Base-by-base conservation (phyloP, 2,329 filamentous ascomycete species). In the Sphaerulina populicola region DNA sequence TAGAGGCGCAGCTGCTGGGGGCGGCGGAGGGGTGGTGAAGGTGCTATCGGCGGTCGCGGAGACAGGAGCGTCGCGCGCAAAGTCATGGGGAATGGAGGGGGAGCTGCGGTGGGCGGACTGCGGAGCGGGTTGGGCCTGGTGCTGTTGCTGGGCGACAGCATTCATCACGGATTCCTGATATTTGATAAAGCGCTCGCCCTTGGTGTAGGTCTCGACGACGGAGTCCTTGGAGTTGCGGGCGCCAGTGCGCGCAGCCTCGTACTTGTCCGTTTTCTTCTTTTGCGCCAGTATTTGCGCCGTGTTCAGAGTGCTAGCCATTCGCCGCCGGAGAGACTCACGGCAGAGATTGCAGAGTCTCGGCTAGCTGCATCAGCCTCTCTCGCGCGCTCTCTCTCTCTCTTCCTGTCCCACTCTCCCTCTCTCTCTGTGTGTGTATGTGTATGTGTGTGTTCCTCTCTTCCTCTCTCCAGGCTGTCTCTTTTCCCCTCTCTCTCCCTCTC, bases 1-100 rank as follows among this genome's bases (percentile, higher is more conserved):
- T 63, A 72, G 66, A 54, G 72, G 65, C 36, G 73, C 68, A 72
- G 57, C 47, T 63, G 69, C 59, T 65, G 70, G 66, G 66, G 73
- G 64, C 55, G 66, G 62, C 52, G 71, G 61, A 27, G 63, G 60
- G 7, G 61, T 58, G 18, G 57, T 56, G 37, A 61, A 55, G 11
- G 60, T 63, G 56, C 57, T 65, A 65, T 63, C 62, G 21, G 47
- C 21, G n/a, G 5, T 27, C 23, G 47, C 23, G 12, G 47, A 21
- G 30, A 31, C 47, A 44, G 47, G 21, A 15, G 40, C 12, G 29
- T 63, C 62, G 44, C 61, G 63, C 33, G 55, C 57, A 56, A 64
- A 62, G 51, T 64, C 63, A 47, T 57, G 52, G n/a, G 47, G 30
- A 18, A 49, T 27, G 12, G 47, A 39, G 27, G 47, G 47, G 7